Evolutionary conservation across 1,284 basidiomycete genomes (phyloP), one percentile per base, ranked within the genome.

Genomic region (Coniferiporia sulphurascens): DNA sequence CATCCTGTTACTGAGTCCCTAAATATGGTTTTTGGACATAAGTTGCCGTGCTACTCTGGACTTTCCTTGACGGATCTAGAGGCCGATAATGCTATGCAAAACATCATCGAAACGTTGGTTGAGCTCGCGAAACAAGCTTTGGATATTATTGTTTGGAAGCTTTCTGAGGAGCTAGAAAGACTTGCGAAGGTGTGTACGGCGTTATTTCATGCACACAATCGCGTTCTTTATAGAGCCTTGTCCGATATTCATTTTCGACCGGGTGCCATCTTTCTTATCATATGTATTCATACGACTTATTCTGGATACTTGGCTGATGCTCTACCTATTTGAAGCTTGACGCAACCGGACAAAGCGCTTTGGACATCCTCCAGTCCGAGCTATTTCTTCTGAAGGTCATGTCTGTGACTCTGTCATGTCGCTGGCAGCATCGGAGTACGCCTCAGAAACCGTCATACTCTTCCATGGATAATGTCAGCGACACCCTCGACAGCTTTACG

Each of bases 11-110:
- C 38, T 8, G 15, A 10, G 15, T 41, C 38, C 9, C 12, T 41
- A 34, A 27, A n/a, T 22, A 34, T 32, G 19, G n/a, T 7, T 46
- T 19, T 27, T n/a, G 21, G 45, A 36, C 32, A 13, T 17, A n/a
- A 95, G 93, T 80, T 95, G n/a, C 93, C 93, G 59, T 87, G 84
- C 68, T 83, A 91, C 73, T 93, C 92, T 41, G 93, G 93, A 12
- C 76, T 82, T 46, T 76, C 85, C 27, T 71, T 95, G 51, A 83
- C 85, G 65, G 80, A 83, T 46, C 75, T 95, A 61, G 93, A 95
- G 73, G 76, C 78, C 6, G 91, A 95, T 71, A 75, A 78, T 43
- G 83, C 87, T 1, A 82, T 89, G 0, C 82, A 84, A 66, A 84
- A 90, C 66, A 84, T 88, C 5, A 83, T 94, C 45, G 82, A 88